Evolutionary conservation across 345 rosid species (phyloP), one percentile per base, ranked within the genome.

Genomic region (Cardiospermum halicacabum): DNA sequence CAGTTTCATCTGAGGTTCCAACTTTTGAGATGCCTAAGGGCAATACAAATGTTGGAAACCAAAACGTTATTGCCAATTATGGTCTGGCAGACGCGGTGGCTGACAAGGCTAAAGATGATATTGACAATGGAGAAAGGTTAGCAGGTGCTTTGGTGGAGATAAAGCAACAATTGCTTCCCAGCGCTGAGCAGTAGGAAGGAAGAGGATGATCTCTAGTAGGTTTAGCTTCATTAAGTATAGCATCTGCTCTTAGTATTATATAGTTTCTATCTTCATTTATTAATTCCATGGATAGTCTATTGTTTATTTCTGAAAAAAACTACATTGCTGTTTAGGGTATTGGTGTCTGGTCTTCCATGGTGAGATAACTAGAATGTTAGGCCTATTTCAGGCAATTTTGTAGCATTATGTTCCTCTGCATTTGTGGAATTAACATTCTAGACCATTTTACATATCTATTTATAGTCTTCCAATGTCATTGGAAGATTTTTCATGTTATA

Each of bases 1-100:
- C 48, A n/a, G n/a, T n/a, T 34, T 51, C 68, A 56, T 56, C 71
- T 16, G 60, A 22, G 57, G 77, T 66, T 60, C 28, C 66, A 5
- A 18, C 58, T 27, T 51, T 30, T 12, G 50, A 71, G n/a, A 24
- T 11, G 58, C 39, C 61, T 1, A 69, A 62, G 64, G 49, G 45
- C 12, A 74, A 50, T n/a, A 69, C 37, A 11, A 75, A 64, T 45
- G 68, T 27, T 2, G 66, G 57, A 32, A 60, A 34, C 15, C 70
- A 76, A 13, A 66, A 59, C 37, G 59, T 54, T 15, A 53, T 27
- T 18, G 45, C n/a, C n/a, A n/a, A 51, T 47, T 64, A 62, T 21
- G 21, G 7, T 26, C 19, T 28, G 5, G 25, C 42, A 48, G 65
- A 66, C 42, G 57, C 42, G 0, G 19, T 39, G 37, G 68, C 49